Evolutionary conservation across 768 basidiomycete species (phyloP), one percentile per base, ranked within the genome.

Genomic region (Zangia roseola): DNA sequence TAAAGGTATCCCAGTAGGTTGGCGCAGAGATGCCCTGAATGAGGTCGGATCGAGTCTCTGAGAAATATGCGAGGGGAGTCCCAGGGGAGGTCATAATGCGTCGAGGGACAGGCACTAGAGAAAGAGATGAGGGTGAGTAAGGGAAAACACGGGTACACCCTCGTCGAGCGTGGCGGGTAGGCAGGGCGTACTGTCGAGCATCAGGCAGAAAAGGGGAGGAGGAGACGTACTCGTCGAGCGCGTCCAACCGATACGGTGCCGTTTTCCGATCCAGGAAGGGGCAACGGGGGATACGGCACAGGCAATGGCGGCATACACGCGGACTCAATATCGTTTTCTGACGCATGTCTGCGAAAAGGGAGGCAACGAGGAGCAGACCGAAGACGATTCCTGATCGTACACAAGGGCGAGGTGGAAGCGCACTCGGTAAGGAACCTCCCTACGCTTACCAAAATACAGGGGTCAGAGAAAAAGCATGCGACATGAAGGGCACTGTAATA

Each of bases 341-440:
- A 30, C 13, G 30, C n/a, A 10, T 31, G 17, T 26, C 23, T 21
- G 8, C 40, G n/a, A n/a, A 17, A 12, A 7, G 20, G 4, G 35
- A 21, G 53, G 9, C 13, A 8, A 17, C 23, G 23, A 7, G 10
- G 47, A 23, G 17, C 9, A 4, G 10, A 5, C 10, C 2, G n/a
- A 12, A 16, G 23, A 10, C 14, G 13, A 17, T 10, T 6, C 25
- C 36, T 23, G 35, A n/a, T 17, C n/a, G 7, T 7, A 25, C 24
- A 25, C 21, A 19, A 21, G 10, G 47, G 34, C 2, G 30, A 13
- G 12, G 41, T 24, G 16, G 30, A 25, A 13, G 2, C 34, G 50
- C 25, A 42, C 60, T 53, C n/a, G n/a, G n/a, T n/a, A 46, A 44
- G 26, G 25, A 31, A 47, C 40, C 44, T 58, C 34, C 43, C 42